Conservation (phyloP, 306 rosid genomes). For the Rosa multiflora region DNA sequence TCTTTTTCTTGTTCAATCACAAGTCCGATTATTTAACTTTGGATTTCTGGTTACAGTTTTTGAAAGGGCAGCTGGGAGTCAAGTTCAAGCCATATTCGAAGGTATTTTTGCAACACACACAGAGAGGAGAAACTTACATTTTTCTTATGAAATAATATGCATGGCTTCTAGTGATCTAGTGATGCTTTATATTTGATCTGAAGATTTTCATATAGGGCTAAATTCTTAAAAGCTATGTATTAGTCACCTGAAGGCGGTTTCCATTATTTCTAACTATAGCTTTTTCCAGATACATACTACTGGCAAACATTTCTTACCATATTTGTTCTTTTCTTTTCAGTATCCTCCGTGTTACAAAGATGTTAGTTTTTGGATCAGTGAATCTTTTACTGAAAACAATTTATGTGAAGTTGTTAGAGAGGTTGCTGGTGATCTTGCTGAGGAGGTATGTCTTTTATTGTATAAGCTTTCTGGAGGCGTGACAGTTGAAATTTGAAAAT, state of each 20-base stretch:
- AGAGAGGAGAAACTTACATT: neutral
- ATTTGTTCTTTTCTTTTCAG: conserved; percentile 38
- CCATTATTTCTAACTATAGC: neutral
- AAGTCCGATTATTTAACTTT: conserved; percentile 11
- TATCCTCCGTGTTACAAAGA: conserved; percentile 98
- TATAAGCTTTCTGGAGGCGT: conserved; percentile 1
- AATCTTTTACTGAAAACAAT: conserved; percentile 88
- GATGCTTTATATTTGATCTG: neutral
- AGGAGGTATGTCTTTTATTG: conserved; percentile 67
- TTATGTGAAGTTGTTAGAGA: conserved; percentile 96
- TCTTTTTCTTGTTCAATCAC: neutral
- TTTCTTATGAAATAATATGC: neutral
- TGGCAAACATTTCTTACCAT: neutral
- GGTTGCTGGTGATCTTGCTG: conserved; percentile 91
- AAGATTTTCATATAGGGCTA: neutral
- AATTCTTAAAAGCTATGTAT: neutral
- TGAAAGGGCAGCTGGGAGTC: conserved; percentile 67
- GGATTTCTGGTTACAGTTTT: conserved; percentile 62
- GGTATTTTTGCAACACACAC: conserved; percentile 49
- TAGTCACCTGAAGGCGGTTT: neutral
- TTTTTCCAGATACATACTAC: conserved; percentile 3
- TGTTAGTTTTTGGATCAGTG: conserved; percentile 91
- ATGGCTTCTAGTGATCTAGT: neutral
- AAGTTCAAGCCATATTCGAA: conserved; percentile 91
- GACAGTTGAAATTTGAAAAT: neutral